phyloP scores from a whole-genome alignment of 805 yeast species.

The Metschnikowia kunwiensis region DNA sequence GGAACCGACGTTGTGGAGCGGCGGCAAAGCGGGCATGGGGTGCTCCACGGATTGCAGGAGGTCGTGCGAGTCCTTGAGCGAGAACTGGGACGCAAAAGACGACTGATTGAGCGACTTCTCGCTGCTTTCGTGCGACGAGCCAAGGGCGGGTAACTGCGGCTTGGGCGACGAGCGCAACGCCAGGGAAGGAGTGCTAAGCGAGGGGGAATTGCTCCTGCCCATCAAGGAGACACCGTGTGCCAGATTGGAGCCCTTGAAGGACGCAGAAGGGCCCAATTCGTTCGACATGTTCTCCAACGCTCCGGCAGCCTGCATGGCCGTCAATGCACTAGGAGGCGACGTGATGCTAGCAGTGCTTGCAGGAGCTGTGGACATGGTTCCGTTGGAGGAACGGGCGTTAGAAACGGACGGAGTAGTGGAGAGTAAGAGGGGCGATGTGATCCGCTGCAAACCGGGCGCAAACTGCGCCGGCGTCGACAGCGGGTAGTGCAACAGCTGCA shows the following conservation, averaged over 20 bases:
- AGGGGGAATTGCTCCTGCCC: conserved; percentile 17
- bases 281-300: conserved; percentile 44
- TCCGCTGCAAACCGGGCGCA: conserved; percentile 60
- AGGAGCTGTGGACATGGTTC: conserved; percentile 5
- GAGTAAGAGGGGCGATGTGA: conserved; percentile 62
- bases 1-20: conserved; percentile 21
- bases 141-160: conserved; percentile 35
- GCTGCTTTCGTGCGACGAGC: conserved; percentile 10
- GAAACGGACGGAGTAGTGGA: conserved; percentile 48
- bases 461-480: conserved; percentile 68
- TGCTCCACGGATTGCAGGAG: conserved; percentile 10
- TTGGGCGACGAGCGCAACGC: conserved; percentile 28
- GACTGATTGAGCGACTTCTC: conserved; percentile 35
- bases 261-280: conserved; percentile 44
- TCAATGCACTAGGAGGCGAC: conserved; percentile 16
- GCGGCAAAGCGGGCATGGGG: conserved; percentile 19
- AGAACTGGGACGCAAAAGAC: conserved; percentile 46
- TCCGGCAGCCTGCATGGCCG: conserved; percentile 40
- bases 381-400: conserved; percentile 32
- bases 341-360: conserved; percentile 6
- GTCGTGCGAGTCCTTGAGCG: conserved; percentile 16
- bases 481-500: conserved; percentile 63
- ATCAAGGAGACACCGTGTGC: conserved; percentile 33
- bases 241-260: conserved; percentile 27
- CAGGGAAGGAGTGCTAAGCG: conserved; percentile 37